A percentile compares a stretch with the other conserved stretches of the same genome.
Evolutionary conservation across 768 basidiomycete species (phyloP).

Genomic region (Russula lepida): DNA sequence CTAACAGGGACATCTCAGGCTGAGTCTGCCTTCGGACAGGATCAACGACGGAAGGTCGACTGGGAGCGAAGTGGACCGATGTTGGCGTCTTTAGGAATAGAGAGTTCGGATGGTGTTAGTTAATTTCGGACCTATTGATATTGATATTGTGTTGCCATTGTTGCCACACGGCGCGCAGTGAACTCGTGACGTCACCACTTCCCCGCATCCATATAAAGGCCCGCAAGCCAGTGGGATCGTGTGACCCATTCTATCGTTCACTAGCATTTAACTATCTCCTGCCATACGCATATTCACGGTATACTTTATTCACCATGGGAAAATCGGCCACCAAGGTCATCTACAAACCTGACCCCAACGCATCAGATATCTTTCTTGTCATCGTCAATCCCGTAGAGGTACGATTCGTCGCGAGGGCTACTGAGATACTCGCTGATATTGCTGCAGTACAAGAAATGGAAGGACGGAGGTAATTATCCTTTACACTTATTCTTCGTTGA

Average conservation of each 20-base stretch:
- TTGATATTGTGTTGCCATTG: no score
- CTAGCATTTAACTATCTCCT: background rate
- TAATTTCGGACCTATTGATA: background rate
- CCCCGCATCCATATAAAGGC: conserved; percentile 21
- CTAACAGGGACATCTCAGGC: conserved; percentile 33
- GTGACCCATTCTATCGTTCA: background rate
- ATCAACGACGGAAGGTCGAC: background rate
- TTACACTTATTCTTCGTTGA: conserved; percentile 18
- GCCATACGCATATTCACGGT: background rate
- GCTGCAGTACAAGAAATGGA: conserved; percentile 67
- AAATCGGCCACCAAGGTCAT: conserved; percentile 58
- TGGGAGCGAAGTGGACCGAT: conserved; percentile 10
- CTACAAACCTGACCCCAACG: conserved; percentile 69
- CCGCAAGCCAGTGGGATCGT: background rate
- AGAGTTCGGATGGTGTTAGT: background rate
- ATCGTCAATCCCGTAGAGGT: conserved; percentile 64
- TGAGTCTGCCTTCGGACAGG: background rate
- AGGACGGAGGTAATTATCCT: conserved; percentile 54
- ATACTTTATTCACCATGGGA: conserved; percentile 29
- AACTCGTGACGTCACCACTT: conserved; percentile 17
- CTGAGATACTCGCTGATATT: conserved; percentile 1
- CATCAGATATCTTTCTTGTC: conserved; percentile 63
- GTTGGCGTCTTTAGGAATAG: background rate
- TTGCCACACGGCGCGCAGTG: background rate
- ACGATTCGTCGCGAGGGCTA: conserved; percentile 19